Base-by-base conservation (phyloP, 2,329 filamentous ascomycete species). In the Fusarium kyushuense region DNA sequence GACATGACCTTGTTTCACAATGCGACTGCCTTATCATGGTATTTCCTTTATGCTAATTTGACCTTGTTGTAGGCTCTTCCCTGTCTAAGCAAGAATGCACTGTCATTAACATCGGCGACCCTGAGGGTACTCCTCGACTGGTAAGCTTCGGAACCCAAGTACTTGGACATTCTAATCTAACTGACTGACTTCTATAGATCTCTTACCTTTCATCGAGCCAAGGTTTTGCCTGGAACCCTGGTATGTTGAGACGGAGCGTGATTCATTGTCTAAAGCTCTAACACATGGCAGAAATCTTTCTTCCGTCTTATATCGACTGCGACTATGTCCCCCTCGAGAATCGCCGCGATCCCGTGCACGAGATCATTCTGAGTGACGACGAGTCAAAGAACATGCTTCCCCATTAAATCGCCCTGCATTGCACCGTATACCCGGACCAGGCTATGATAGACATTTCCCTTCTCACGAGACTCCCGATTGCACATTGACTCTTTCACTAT, bases 211-310 rank as follows among this genome's bases (percentile, higher is more conserved):
- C 92, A 64, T 90, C 90, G 8, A 91, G 89, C 74, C 92, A 95
- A 79, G 92, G 92, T 58, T 95, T 93, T 75, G 88, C 90, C 64
- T 95, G 92, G 92, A 94, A 94, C 78, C 91, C 92, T 78, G 89
- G 89, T 90, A 81, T 53, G 79, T 71, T 25, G 21, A 9, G 36
- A 40, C 29, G 25, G 41, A 46, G 47, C 40, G 40, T 52, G n/a
- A 40, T 36, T 38, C 23, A 25, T 13, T 9, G 25, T 10, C 21
- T 43, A 8, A n/a, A 57, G 70, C 32, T 68, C 63, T 56, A 30
- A 59, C 29, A n/a, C 3, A 10, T 19, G 55, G 25, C 67, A 91
- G 92, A 94, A 76, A 92, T 94, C 78, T 94, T 94, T 80, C 86
- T 94, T 3, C 92, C 92, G 2, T 92, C 90, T 10, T 93, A 93